Conservation (phyloP, 768 basidiomycete species). For the Tricholoma hemisulphureum region DNA sequence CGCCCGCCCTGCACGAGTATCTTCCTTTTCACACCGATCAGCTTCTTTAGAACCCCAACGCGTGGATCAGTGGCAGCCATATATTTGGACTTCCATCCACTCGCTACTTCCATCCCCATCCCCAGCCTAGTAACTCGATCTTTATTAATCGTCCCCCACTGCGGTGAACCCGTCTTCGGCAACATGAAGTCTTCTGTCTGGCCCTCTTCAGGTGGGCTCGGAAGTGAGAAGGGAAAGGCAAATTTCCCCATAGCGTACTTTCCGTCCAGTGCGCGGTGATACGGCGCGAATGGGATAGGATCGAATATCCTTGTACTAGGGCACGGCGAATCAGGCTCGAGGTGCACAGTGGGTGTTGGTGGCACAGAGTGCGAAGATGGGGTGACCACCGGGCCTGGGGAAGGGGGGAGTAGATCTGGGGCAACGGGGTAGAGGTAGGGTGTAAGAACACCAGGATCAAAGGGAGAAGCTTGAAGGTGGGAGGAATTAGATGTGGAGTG, state of each 20-base stretch:
- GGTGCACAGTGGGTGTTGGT: conserved; percentile 52
- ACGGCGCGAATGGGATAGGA: conserved; percentile 69
- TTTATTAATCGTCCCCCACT: neutral
- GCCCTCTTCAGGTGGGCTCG: conserved; percentile 57
- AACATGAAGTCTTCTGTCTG: conserved; percentile 20
- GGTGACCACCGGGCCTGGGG: conserved; percentile 44
- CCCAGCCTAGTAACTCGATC: neutral
- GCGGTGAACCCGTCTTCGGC: neutral
- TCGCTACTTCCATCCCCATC: neutral
- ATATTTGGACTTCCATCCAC: conserved; percentile 54
- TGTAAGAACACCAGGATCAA: conserved; percentile 15
- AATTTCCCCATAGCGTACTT: conserved; percentile 81
- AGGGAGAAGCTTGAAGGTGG: conserved; percentile 24
- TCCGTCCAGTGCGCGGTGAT: conserved; percentile 61
- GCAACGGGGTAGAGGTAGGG: conserved; percentile 24
- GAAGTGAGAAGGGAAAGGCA: conserved; percentile 61
- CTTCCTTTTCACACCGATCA: conserved; percentile 74
- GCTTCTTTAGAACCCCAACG: conserved; percentile 61
- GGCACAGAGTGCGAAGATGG: conserved; percentile 47
- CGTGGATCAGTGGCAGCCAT: conserved; percentile 67
- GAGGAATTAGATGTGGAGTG: neutral
- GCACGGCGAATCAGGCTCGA: conserved; percentile 32
- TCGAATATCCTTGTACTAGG: conserved; percentile 47
- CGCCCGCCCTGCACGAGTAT: conserved; percentile 35
- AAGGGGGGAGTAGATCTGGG: conserved; percentile 47